Percentiles rank a stretch among this genome's conserved stretches.
These are phyloP conservation scores for Colletotrichum melonis DNA, from an alignment of 2,329 filamentous ascomycete species.

Conservation along the genomic window DNA sequence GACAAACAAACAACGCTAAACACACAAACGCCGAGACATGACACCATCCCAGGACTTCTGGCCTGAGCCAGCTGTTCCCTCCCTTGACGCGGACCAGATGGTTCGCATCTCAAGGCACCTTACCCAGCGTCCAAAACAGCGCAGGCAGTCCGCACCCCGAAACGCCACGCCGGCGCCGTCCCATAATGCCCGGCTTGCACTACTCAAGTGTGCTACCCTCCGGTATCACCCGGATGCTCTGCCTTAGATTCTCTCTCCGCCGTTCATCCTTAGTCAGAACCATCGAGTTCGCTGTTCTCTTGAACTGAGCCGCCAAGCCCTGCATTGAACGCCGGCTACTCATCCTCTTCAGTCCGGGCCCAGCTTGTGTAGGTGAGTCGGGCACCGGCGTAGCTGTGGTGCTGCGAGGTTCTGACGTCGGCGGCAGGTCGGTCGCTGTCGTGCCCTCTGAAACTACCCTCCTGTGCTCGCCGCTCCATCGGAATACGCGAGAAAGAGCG, in stretches of 20 bases:
- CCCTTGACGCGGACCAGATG: neutral
- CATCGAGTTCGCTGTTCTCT: conserved; percentile 26
- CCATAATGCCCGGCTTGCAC: neutral
- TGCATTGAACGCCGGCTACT: conserved; percentile 23
- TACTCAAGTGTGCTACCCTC: conserved; percentile 33
- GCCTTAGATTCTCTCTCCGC: conserved; percentile 48
- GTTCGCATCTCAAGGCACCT: neutral
- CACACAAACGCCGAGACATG: conserved; percentile 5
- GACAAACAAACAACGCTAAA: conserved; percentile 25
- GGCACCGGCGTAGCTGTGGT: neutral
- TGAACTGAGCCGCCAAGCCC: conserved; percentile 35
- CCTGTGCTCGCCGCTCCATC: conserved; percentile 33
- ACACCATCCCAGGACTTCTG: conserved; percentile 5
- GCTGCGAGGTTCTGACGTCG: conserved; percentile 8
- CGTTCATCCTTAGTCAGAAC: conserved; percentile 43
- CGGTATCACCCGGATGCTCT: conserved; percentile 49
- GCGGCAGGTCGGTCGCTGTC: neutral
- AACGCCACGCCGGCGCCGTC: conserved; percentile 14
- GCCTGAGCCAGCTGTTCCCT: neutral
- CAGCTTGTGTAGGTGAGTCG: neutral
- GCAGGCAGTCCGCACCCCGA: neutral
- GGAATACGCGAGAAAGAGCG: conserved; percentile 30
- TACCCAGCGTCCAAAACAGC: neutral
- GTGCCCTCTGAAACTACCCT: conserved; percentile 16
- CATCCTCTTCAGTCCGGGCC: conserved; percentile 9